Base-by-base conservation (phyloP, 2,329 filamentous ascomycete species). In the Cercospora sp. region DNA sequence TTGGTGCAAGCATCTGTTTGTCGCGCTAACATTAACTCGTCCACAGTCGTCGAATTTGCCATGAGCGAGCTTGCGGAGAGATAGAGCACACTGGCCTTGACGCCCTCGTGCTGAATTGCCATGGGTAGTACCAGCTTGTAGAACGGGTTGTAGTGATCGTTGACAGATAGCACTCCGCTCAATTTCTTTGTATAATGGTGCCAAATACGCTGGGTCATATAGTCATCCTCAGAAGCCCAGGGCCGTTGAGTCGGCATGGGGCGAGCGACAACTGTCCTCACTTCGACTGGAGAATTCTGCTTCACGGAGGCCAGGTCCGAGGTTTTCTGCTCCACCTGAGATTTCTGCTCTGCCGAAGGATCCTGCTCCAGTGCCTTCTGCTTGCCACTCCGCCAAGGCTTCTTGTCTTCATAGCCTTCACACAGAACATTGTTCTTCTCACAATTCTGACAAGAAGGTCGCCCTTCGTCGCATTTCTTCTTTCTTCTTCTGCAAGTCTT, bases 371-470 rank as follows among this genome's bases (percentile, higher is more conserved):
- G 51, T 40, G 66, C 85, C 76, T 85, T 90, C 79, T 94, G 91
- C 77, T 88, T 92, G 30, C 93, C 92, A 76, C 92, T 94, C 79
- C 90, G 92, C 93, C 93, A 97, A 63, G 93, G 87, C 67, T 92
- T 90, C 78, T 93, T 93, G 70, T 92, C 90, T 61, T 92, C 91
- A 77, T 97, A 97, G 12, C 93, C 93, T 80, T 97, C 93, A 77
- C 93, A 97, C 12, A 94, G 88, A 12, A 97, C 92, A 8, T 93
- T 92, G 78, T 97, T 97, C 84, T 97, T 97, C 81, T 95, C 90
- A 77, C 93, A 97, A 75, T 96, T 96, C 79, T 92, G 85, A 74
- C 91, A 85, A 51, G 76, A 77, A 43, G 82, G 81, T 71, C 81
- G 82, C 55, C 81, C 81, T 73, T 84, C 83, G 71, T 85, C 82